These are phyloP conservation scores for Pseudocercospora macadamiae DNA, from an alignment of 2,329 filamentous ascomycete species.

Conservation along the genomic window DNA sequence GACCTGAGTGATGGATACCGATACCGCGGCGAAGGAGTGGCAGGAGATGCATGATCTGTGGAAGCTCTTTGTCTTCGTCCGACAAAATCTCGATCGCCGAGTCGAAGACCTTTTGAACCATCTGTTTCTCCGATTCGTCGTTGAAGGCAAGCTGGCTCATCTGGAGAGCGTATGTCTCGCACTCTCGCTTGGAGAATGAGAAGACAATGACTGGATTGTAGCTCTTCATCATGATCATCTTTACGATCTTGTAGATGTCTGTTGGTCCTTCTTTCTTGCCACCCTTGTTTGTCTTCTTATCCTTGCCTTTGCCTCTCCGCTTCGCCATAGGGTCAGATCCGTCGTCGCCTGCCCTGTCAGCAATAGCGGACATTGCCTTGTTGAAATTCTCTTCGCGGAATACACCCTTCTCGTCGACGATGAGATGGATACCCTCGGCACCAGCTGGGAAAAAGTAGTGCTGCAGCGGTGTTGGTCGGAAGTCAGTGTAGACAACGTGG, in stretches of 20 bases:
- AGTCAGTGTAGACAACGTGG: conserved; percentile 96
- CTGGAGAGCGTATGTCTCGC: conserved; percentile 84
- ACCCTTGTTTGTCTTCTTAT: conserved; percentile 90
- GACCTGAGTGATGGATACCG: conserved; percentile 93
- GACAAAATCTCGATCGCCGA: conserved; percentile 92
- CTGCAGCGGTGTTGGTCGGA: conserved; percentile 91
- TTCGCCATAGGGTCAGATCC: conserved; percentile 77
- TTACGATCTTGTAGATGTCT: conserved; percentile 96
- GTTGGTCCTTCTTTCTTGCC: conserved; percentile 69
- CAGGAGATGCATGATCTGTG: conserved; percentile 88
- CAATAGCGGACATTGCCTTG: conserved; percentile 87
- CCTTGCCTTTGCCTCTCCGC: conserved; percentile 82
- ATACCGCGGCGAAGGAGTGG: conserved; percentile 89
- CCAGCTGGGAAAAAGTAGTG: conserved; percentile 97
- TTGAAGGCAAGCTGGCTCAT: conserved; percentile 92
- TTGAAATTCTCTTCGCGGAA: conserved; percentile 98
- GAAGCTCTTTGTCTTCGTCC: conserved; percentile 84
- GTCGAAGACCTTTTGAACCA: conserved; percentile 92
- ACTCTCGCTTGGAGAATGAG: conserved; percentile 98
- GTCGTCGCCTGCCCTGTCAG: conserved; percentile 84
- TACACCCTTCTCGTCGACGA: conserved; percentile 94
- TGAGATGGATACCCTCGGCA: conserved; percentile 86
- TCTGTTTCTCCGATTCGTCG: conserved; percentile 89
- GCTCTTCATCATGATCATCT: conserved; percentile 97
- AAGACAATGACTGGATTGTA: conserved; percentile 99